These are phyloP conservation scores for Globisporangium irregulare DNA, from an alignment of 352 stramenopile species.

Conservation along the genomic window DNA sequence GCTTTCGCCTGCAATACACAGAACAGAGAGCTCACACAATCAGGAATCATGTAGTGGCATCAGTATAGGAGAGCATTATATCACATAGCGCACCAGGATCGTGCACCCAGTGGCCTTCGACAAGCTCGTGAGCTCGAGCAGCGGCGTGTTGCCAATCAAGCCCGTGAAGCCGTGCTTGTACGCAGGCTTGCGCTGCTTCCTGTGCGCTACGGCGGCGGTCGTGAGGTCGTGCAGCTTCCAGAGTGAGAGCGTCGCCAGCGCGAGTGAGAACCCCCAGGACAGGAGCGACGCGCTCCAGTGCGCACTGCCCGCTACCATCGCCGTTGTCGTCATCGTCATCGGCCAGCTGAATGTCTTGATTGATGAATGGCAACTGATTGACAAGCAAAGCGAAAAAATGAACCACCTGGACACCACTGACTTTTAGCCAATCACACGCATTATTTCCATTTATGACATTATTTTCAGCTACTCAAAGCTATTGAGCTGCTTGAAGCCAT, in stretches of 20 bases:
- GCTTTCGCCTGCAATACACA: slow-evolving; percentile 80
- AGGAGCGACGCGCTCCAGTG: slow-evolving; percentile 45
- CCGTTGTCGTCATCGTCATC: slow-evolving; percentile 11
- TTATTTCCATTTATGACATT: not conserved
- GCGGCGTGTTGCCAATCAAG: slow-evolving; percentile 92
- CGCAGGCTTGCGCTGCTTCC: slow-evolving; percentile 21
- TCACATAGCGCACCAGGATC: slow-evolving; percentile 57
- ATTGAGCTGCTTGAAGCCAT: not conserved
- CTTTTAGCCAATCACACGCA: slow-evolving; percentile 42
- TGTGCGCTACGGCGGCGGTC: slow-evolving; percentile 10
- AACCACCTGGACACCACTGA: slow-evolving; percentile 11
- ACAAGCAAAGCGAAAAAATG: slow-evolving; percentile 5
- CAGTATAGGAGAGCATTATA: not conserved
- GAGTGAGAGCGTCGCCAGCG: slow-evolving; percentile 59
- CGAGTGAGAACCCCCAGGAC: slow-evolving; percentile 55
- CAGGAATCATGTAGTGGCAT: not conserved
- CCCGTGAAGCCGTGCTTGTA: slow-evolving; percentile 71
- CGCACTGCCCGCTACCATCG: slow-evolving; percentile 8
- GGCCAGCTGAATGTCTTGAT: not conserved
- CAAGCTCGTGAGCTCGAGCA: slow-evolving; percentile 90
- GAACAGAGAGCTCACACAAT: not conserved
- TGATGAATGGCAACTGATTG: not conserved
- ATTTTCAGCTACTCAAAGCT: slow-evolving; percentile 22
- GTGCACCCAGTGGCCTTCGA: slow-evolving; percentile 89
- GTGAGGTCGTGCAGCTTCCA: slow-evolving; percentile 69